Evolutionary conservation across 2,329 filamentous ascomycete species (phyloP).

Genomic region (Colletotrichum caudatum): DNA sequence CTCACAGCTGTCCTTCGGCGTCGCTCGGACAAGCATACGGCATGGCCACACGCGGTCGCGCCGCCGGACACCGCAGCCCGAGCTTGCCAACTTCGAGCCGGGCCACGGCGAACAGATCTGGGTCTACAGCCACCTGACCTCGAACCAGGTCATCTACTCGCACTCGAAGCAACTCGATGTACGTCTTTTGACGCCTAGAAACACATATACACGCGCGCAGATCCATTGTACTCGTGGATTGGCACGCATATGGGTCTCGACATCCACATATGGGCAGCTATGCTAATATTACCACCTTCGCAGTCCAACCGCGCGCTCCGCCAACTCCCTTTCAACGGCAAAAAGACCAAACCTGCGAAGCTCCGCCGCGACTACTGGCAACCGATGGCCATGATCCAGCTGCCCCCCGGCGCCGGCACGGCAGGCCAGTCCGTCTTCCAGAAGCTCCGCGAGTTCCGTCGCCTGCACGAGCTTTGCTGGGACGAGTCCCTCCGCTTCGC

Average conservation of each 20-base stretch:
- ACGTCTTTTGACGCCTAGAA: slow-evolving; percentile 41
- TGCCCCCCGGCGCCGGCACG: slow-evolving; percentile 63
- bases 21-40: slow-evolving; percentile 58
- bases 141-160: slow-evolving; percentile 66
- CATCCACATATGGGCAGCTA: background rate
- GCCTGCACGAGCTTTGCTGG: slow-evolving; percentile 73
- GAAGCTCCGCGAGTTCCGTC: slow-evolving; percentile 73
- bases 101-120: slow-evolving; percentile 70
- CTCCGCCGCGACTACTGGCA: slow-evolving; percentile 77
- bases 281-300: slow-evolving; percentile 11
- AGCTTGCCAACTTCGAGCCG: slow-evolving; percentile 46
- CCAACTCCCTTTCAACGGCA: slow-evolving; percentile 75
- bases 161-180: slow-evolving; percentile 61
- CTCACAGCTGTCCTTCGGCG: slow-evolving; percentile 57
- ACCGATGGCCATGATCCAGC: slow-evolving; percentile 70
- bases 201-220: background rate
- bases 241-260: background rate
- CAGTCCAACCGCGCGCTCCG: slow-evolving; percentile 62
- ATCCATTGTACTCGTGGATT: background rate
- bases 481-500: slow-evolving; percentile 54
- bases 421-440: slow-evolving; percentile 71
- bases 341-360: slow-evolving; percentile 72
- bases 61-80: slow-evolving; percentile 42
- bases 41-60: slow-evolving; percentile 48
- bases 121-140: slow-evolving; percentile 64